Base-by-base conservation (phyloP, 116 monocot genomes). In the Zostera marina region DNA sequence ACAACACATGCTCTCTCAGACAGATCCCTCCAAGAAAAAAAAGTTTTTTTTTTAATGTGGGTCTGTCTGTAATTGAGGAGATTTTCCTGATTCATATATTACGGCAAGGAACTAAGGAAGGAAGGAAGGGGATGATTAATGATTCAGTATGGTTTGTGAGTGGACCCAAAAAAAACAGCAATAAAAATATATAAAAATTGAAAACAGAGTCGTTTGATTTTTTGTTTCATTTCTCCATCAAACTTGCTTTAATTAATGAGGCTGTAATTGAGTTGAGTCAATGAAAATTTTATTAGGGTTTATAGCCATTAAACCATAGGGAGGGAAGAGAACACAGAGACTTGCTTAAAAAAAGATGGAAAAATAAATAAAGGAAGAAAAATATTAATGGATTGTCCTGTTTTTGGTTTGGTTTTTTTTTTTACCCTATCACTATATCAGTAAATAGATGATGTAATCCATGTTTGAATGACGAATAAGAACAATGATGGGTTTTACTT, bases 81-180 rank as follows among this genome's bases (percentile, higher is more conserved):
- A 63, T 61, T 53, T 32, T 32, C 32, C 32, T 59, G 61, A 45
- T 79, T 70, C 42, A 72, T 66, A 68, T 74, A 77, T 80, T 74
- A 71, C 72, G 58, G 61, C 64, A 75, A 85, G 73, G n/a, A n/a
- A n/a, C n/a, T n/a, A n/a, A n/a, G n/a, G n/a, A n/a, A n/a, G n/a
- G n/a, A n/a, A n/a, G n/a, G n/a, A n/a, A n/a, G n/a, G n/a, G 77
- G 80, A 32, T 32, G 32, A 32, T 32, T 32, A 32, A 32, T 32
- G 32, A 32, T 32, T 2, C 2, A 32, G 32, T 3, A 5, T 5
- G 32, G 32, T 32, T 5, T 77, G 77, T 77, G 1, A 0, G 14
- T 59, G 55, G 61, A 55, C 66, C 77, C 68, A 42, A 77, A 74
- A 68, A 45, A 23, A 54, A n/a, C n/a, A n/a, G n/a, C n/a, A n/a